A percentile compares a stretch with the other conserved stretches of the same genome.
These are phyloP conservation scores for Globisporangium viniferum DNA, from an alignment of 352 stramenopile genomes.

Conservation along the genomic window DNA sequence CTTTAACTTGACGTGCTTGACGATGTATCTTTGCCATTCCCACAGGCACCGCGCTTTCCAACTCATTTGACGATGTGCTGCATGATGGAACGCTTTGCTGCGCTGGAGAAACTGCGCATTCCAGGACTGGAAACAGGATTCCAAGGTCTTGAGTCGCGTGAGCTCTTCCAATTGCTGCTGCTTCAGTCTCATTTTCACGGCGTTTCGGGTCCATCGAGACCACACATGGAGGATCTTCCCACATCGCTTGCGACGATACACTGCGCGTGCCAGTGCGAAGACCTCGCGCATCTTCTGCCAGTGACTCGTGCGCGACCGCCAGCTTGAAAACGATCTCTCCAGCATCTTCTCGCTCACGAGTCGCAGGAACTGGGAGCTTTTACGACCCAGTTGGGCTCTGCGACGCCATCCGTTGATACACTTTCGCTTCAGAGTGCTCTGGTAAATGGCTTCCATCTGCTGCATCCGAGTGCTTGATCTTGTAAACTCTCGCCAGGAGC, in stretches of 20 bases:
- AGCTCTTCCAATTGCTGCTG: background rate
- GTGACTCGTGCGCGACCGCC: slow-evolving; percentile 21
- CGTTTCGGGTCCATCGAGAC: background rate
- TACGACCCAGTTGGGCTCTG: background rate
- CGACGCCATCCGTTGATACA: slow-evolving; percentile 5
- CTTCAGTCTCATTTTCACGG: background rate
- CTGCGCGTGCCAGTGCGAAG: slow-evolving; percentile 17
- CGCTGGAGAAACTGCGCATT: slow-evolving; percentile 1
- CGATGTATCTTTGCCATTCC: slow-evolving; percentile 18
- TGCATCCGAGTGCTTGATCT: background rate
- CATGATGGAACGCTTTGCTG: background rate
- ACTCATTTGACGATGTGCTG: background rate
- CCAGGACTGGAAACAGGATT: slow-evolving; percentile 6
- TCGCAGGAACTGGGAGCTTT: slow-evolving; percentile 14
- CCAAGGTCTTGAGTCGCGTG: background rate
- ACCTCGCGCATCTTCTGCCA: slow-evolving; percentile 27
- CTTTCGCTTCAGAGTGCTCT: background rate
- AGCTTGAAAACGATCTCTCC: slow-evolving; percentile 15
- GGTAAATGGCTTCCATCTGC: background rate
- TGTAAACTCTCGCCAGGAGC: slow-evolving; percentile 18
- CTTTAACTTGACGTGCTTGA: slow-evolving; percentile 15
- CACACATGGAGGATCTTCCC: slow-evolving; percentile 22
- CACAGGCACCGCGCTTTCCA: slow-evolving; percentile 7
- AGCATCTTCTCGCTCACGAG: background rate
- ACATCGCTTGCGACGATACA: slow-evolving; percentile 21